Percentiles rank a stretch among this genome's conserved stretches.
These are phyloP conservation scores for Colletotrichum horii DNA, from an alignment of 2,329 filamentous ascomycete genomes.

Conservation along the genomic window DNA sequence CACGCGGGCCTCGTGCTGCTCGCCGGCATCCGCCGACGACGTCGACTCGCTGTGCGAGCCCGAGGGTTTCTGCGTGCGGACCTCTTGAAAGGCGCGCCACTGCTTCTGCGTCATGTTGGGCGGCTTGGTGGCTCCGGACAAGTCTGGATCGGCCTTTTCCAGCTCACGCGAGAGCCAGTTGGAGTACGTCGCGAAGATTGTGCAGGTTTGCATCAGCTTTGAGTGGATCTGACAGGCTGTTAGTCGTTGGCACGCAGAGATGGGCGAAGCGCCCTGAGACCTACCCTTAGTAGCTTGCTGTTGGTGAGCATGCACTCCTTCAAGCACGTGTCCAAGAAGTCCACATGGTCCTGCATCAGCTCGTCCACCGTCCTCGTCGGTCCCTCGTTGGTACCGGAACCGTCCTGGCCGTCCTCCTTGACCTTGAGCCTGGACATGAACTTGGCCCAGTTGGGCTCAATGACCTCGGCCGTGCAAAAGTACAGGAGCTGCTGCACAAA, in stretches of 20 bases:
- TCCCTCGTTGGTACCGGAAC: conserved; percentile 29
- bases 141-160: conserved; percentile 81
- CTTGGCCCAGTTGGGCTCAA: conserved; percentile 95
- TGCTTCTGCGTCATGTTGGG: conserved; percentile 64
- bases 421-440: conserved; percentile 86
- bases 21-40: conserved; percentile 39
- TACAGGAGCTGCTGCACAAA: conserved; percentile 97
- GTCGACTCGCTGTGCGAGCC: conserved; percentile 36
- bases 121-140: conserved; percentile 64
- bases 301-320: conserved; percentile 99
- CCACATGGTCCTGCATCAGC: conserved; percentile 98
- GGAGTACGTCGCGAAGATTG: conserved; percentile 90
- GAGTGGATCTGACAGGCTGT: conserved; percentile 79
- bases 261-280: conserved; percentile 26
- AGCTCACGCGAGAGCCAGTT: conserved; percentile 85
- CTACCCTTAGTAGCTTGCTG: conserved; percentile 87
- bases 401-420: conserved; percentile 46
- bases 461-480: conserved; percentile 95
- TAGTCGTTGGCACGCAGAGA: conserved; percentile 10
- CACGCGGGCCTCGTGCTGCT: conserved; percentile 56
- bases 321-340: conserved; percentile 95
- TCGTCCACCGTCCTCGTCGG: conserved; percentile 84
- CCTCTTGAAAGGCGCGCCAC: conserved; percentile 62
- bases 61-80: conserved; percentile 45
- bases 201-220: conserved; percentile 95